phyloP scores from a whole-genome alignment of 257 asterid genomes.

The Solanum habrochaites region DNA sequence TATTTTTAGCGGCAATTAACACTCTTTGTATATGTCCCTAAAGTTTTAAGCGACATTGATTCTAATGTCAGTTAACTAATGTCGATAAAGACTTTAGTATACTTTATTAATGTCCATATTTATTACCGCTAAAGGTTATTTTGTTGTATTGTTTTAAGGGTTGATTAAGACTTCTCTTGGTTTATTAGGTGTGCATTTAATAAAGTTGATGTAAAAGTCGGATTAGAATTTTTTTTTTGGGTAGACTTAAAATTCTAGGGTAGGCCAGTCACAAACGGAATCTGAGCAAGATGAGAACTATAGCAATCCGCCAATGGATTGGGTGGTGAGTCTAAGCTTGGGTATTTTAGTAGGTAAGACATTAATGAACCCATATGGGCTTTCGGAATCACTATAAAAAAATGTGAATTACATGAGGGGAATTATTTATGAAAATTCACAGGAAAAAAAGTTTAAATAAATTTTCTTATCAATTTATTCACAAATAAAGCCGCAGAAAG shows the following conservation, averaged over 20 bases:
- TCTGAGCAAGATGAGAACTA: background rate
- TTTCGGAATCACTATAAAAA: no score
- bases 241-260: background rate
- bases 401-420: no score
- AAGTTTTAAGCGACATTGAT: background rate
- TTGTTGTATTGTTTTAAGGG: background rate
- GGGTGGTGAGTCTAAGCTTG: background rate
- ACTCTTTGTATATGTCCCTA: background rate
- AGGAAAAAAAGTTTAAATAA: no score
- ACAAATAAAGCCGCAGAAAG: no score
- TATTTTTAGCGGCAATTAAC: background rate
- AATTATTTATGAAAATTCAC: no score
- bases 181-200: background rate
- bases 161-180: background rate
- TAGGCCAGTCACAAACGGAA: background rate
- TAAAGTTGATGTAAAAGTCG: background rate
- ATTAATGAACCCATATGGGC: background rate
- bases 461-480: no score
- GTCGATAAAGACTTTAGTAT: rapidly evolving
- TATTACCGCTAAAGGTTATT: no score
- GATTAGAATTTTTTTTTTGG: background rate
- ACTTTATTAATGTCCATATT: no score
- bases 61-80: no score
- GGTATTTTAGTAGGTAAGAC: background rate
- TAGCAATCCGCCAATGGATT: background rate